Base-by-base conservation (phyloP, 169 alveolate genomes). In the Cytauxzoon felis region DNA sequence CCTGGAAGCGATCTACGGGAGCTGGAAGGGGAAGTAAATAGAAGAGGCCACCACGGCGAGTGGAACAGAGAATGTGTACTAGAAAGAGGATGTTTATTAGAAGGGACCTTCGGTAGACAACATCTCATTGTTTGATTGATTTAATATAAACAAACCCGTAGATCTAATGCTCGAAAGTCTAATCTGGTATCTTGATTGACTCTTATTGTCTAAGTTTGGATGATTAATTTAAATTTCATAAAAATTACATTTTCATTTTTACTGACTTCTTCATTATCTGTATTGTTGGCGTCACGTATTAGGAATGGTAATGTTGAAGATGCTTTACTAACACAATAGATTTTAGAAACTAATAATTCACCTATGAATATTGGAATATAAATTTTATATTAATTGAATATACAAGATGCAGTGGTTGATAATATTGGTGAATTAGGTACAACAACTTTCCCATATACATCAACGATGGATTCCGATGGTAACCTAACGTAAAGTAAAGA, bases 121-220 rank as follows among this genome's bases (percentile, higher is more conserved):
- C n/a, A n/a, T n/a, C n/a, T n/a, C n/a, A n/a, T n/a, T n/a, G n/a
- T n/a, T n/a, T n/a, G n/a, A n/a, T n/a, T n/a, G n/a, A n/a, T n/a
- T n/a, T n/a, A n/a, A n/a, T n/a, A n/a, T 30, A 93, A 85, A 60
- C 96, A 93, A 13, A 95, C 94, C 82, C 99, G 91, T 32, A 97
- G 82, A 78, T 98, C 99, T 34, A 98, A 68, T 36, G 96, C 91
- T 47, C 99, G 87, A 71, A 95, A 93, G 83, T 96, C 98, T 43
- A 97, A 89, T 69, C 99, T 90, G 23, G 98, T 95, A 60, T 96
- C 98, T 80, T 91, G 96, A 66, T 88, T 87, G 7, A 97, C 99
- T 48, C 88, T 83, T 48, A 93, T 93, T 18, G 82, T 93, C 79
- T 89, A 81, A 26, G n/a, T 56, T 59, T 45, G 24, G 63, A 87